phyloP scores from a whole-genome alignment of 75 land plant species.

The Pseudotsuga menziesii region DNA sequence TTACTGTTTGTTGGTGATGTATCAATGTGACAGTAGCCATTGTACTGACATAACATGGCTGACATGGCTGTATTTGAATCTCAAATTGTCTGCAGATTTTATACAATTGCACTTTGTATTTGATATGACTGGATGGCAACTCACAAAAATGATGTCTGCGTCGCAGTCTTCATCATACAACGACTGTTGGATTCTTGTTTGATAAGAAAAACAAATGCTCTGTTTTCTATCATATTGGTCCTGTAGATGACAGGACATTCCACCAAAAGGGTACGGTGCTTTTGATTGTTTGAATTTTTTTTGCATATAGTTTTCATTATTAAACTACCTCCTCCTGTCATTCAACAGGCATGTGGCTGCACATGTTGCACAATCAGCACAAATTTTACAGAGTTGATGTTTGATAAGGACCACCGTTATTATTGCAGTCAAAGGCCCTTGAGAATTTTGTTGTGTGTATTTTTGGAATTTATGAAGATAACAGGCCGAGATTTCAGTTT shows the following conservation, averaged over 20 bases:
- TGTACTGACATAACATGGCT: background rate
- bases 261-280: background rate
- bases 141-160: background rate
- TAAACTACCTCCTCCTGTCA: background rate
- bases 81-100: background rate
- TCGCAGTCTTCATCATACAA: background rate
- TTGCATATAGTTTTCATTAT: background rate
- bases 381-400: constrained; percentile 4
- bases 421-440: background rate
- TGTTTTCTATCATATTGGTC: too few relatives aligned
- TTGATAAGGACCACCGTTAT: constrained; percentile 2
- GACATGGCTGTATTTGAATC: background rate
- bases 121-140: background rate
- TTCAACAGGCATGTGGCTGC: constrained; percentile 1
- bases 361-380: constrained; percentile 10
- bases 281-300: background rate
- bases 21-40: too few relatives aligned
- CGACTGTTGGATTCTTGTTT: background rate
- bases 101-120: background rate
- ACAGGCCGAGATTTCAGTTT: too few relatives aligned
- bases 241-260: background rate
- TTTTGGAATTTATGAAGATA: too few relatives aligned
- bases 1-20: too few relatives aligned
- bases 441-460: too few relatives aligned
- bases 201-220: background rate